Base-by-base conservation (phyloP, 257 asterid genomes). In the Capsicum chinense region DNA sequence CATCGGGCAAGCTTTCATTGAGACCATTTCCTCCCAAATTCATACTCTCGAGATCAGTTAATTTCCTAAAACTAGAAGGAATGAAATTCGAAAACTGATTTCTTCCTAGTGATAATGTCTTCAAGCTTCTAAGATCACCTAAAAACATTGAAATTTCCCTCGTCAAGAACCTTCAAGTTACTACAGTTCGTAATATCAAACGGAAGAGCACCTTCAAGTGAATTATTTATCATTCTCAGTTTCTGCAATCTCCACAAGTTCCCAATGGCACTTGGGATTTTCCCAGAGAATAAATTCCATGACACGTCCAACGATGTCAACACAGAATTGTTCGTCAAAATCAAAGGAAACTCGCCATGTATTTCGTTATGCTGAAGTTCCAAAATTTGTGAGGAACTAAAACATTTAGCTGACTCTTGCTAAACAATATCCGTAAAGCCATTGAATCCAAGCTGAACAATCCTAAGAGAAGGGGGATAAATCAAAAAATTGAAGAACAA, bases 381-480 rank as follows among this genome's bases (percentile, higher is more conserved):
- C 91, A 93, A 89, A 76, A 85, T 87, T 89, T 90, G 91, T 87
- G 92, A 68, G 35, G 69, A 50, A 67, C 26, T 50, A 39, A 83
- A 84, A 71, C 89, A 87, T 90, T 88, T 69, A 83, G 76, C 85
- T 89, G 89, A 50, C 35, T 79, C 88, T 0, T 86, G 87, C 35
- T 54, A 17, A 2, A 54, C 93, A 79, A 93, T 87, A 16, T 83
- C 88, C n/a, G 89, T 91, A 85, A 92, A 92, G 60, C 80, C 87
- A 89, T 93, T 93, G 84, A 91, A 92, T 35, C 94, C 95, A 16
- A 93, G 85, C 88, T 84, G 90, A 84, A 91, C 89, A 81, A 86
- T 84, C 80, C 89, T 86, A 83, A 93, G 87, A 7, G 93, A 87
- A n/a, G 97, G 89, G 0, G 92, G 83, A 84, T 87, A 87, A 79